phyloP scores from a whole-genome alignment of 768 basidiomycete genomes.

The Astraeus odoratus region DNA sequence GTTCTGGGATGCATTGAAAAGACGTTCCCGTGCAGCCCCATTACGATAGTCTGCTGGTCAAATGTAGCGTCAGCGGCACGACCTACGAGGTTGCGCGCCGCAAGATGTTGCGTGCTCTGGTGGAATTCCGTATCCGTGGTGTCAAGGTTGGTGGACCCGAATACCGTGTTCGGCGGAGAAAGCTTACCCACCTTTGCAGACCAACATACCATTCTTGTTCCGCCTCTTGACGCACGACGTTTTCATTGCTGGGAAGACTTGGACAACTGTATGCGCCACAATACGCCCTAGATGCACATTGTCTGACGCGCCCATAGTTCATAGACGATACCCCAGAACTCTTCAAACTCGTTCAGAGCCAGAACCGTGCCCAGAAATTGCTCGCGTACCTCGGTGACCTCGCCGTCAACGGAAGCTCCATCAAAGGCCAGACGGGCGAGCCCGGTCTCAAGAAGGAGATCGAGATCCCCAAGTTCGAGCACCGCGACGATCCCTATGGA shows the following conservation, averaged over 20 bases:
- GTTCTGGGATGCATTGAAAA: conserved; percentile 1
- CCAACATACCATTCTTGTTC: conserved; percentile 99
- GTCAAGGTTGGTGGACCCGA: conserved; percentile 64
- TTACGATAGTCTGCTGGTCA: conserved; percentile 96
- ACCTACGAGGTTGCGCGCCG: conserved; percentile 98
- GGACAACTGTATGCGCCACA: conserved; percentile 72
- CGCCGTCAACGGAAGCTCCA: conserved; percentile 95
- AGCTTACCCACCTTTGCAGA: conserved; percentile 39
- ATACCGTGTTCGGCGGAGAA: neutral
- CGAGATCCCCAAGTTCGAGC: conserved; percentile 71
- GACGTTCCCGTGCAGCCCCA: conserved; percentile 59
- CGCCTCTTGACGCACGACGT: conserved; percentile 93
- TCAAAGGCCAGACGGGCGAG: conserved; percentile 94
- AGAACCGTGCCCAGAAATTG: conserved; percentile 97
- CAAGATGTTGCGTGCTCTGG: conserved; percentile 99
- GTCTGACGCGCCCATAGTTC: conserved; percentile 48
- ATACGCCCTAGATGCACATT: neutral
- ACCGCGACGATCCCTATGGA: conserved; percentile 69
- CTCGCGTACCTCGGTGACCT: conserved; percentile 96
- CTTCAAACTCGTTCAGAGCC: conserved; percentile 95
- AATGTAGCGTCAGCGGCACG: conserved; percentile 91
- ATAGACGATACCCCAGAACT: conserved; percentile 99
- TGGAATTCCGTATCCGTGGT: conserved; percentile 99
- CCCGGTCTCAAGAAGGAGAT: conserved; percentile 91
- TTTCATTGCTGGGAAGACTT: conserved; percentile 94